These are phyloP conservation scores for Suhomyces terraborum DNA, from an alignment of 1,139 yeast species.

Conservation along the genomic window DNA sequence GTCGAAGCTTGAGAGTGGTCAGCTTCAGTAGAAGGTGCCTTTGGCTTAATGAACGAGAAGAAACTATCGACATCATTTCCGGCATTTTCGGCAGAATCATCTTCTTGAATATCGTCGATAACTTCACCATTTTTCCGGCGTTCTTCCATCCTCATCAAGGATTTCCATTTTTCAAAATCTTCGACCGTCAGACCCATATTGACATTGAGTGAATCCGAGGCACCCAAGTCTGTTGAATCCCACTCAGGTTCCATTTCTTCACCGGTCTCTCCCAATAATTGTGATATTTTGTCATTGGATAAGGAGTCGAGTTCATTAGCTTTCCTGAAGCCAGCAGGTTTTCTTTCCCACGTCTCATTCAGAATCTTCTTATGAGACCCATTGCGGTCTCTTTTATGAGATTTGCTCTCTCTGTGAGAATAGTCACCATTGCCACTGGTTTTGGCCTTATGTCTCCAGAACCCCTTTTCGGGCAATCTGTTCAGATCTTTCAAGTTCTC, in stretches of 20 bases:
- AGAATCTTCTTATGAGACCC: slow-evolving; percentile 20
- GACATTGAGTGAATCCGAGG: slow-evolving; percentile 24
- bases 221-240: slow-evolving; percentile 40
- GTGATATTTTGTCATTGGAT: slow-evolving; percentile 34
- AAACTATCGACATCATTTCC: slow-evolving; percentile 55
- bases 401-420: slow-evolving; percentile 14
- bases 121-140: slow-evolving; percentile 51
- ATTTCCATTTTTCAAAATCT: slow-evolving; percentile 74
- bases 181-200: slow-evolving; percentile 62
- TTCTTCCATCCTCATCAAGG: slow-evolving; percentile 59
- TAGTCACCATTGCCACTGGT: slow-evolving; percentile 3
- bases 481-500: slow-evolving; percentile 28
- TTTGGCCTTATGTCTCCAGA: slow-evolving; percentile 37
- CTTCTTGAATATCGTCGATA: slow-evolving; percentile 4
- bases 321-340: slow-evolving; percentile 26
- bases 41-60: slow-evolving; percentile 49
- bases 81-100: slow-evolving; percentile 22
- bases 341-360: slow-evolving; percentile 36
- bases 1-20: slow-evolving; percentile 10
- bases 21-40: slow-evolving; percentile 8
- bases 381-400: slow-evolving; percentile 17
- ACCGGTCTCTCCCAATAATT: slow-evolving; percentile 39
- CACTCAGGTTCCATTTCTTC: slow-evolving; percentile 56
- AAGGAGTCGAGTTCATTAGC: slow-evolving; percentile 31
- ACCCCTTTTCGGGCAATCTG: slow-evolving; percentile 43